Conservation (phyloP, 306 rosid genomes). For the barrel medic (Medicago truncatula) region DNA sequence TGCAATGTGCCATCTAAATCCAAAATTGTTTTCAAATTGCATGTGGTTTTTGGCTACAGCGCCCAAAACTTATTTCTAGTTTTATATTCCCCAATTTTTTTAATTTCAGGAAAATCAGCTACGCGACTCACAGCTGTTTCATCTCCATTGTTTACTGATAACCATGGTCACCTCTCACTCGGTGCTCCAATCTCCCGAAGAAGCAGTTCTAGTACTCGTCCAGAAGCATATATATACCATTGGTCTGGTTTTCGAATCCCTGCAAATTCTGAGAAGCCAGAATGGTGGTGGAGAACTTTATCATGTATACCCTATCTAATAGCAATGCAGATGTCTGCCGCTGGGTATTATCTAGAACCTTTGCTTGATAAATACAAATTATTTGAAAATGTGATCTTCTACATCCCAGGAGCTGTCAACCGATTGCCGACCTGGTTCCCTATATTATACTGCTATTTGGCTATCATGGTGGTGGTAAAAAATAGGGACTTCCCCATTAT, state of each 20-base stretch:
- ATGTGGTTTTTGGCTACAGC: background rate
- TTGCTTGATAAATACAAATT: slow-evolving; percentile 54
- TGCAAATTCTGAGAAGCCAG: slow-evolving; percentile 69
- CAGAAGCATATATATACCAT: slow-evolving; percentile 51
- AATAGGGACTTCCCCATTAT: slow-evolving; percentile 67
- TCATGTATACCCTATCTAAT: slow-evolving; percentile 77
- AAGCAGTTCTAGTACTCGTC: slow-evolving; percentile 37
- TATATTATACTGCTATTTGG: slow-evolving; percentile 60
- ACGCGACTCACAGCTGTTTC: slow-evolving; percentile 45
- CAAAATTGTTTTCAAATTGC: background rate
- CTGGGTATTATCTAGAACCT: slow-evolving; percentile 70
- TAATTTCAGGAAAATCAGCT: slow-evolving; percentile 52
- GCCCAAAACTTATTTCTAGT: background rate
- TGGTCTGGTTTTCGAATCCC: slow-evolving; percentile 61
- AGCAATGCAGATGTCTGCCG: slow-evolving; percentile 72
- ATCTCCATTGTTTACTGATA: slow-evolving; percentile 43
- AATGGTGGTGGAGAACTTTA: slow-evolving; percentile 94
- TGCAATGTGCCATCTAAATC: background rate
- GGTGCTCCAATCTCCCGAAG: slow-evolving; percentile 41
- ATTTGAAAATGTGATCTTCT: slow-evolving; percentile 58
- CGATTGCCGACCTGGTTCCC: slow-evolving; percentile 80
- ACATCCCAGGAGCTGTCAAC: slow-evolving; percentile 75
- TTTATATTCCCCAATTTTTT: background rate
- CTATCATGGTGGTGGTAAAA: slow-evolving; percentile 68
- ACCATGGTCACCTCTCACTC: slow-evolving; percentile 40